A percentile compares a stretch with the other conserved stretches of the same genome.
These are phyloP conservation scores for Prunus salicina DNA, from an alignment of 306 rosid genomes.

Conservation along the genomic window DNA sequence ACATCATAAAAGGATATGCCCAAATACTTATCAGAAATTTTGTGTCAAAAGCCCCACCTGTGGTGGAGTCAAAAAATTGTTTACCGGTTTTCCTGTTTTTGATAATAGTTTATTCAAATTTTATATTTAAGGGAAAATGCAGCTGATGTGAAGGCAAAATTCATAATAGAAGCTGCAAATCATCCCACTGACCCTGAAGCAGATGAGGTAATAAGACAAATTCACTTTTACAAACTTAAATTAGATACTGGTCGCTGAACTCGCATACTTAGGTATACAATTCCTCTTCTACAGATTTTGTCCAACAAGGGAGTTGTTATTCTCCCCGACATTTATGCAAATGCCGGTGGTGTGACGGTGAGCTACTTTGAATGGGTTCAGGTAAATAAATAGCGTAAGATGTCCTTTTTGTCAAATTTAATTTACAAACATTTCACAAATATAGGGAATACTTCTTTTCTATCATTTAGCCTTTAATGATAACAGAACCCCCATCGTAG, in stretches of 20 bases:
- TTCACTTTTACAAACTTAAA: slow-evolving; percentile 1
- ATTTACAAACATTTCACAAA: not conserved
- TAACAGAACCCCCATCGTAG: no score
- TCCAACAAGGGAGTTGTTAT: slow-evolving; percentile 57
- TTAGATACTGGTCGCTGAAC: not conserved
- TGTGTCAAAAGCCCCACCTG: not conserved
- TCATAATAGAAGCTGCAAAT: slow-evolving; percentile 63
- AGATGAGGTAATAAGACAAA: slow-evolving; percentile 43
- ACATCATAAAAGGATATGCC: not conserved
- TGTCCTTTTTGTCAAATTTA: not conserved
- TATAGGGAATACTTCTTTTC: no score
- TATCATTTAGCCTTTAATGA: not conserved
- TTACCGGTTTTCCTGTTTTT: not conserved
- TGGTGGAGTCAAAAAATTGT: not conserved
- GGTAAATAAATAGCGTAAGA: slow-evolving; percentile 29
- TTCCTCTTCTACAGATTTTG: slow-evolving; percentile 37
- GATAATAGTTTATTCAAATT: not conserved
- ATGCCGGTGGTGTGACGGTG: slow-evolving; percentile 71
- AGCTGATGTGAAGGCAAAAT: slow-evolving; percentile 49
- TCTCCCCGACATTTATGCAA: slow-evolving; percentile 73
- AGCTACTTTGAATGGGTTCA: slow-evolving; percentile 92
- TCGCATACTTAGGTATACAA: not conserved
- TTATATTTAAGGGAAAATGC: slow-evolving; percentile 50
- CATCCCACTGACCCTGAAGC: slow-evolving; percentile 71
- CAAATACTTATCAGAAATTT: not conserved